Percentiles rank a stretch among this genome's conserved stretches.
These are phyloP conservation scores for Globisporangium megalacanthum DNA, from an alignment of 352 stramenopile genomes.

Conservation along the genomic window DNA sequence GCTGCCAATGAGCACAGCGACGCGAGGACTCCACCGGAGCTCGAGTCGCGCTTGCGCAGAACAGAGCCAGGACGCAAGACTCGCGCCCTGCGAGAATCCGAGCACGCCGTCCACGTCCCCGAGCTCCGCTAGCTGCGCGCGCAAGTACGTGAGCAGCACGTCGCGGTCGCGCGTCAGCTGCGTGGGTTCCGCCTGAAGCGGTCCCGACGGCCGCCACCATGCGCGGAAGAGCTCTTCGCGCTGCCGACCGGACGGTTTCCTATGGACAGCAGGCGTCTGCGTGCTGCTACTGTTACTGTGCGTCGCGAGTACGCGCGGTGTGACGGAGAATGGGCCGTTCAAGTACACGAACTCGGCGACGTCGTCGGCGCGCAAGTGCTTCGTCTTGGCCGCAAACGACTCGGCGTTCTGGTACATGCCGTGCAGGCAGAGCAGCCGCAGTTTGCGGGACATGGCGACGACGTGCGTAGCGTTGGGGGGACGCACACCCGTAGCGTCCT, in stretches of 20 bases:
- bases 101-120: slow-evolving; percentile 70
- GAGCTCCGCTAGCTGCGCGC: slow-evolving; percentile 43
- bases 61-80: slow-evolving; percentile 76
- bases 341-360: slow-evolving; percentile 66
- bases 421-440: slow-evolving; percentile 77
- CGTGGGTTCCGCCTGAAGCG: slow-evolving; percentile 32
- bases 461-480: too few relatives aligned
- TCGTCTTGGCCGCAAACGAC: slow-evolving; percentile 65
- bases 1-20: slow-evolving; percentile 71
- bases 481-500: too few relatives aligned
- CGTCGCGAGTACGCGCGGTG: slow-evolving; percentile 60
- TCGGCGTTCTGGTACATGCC: slow-evolving; percentile 82
- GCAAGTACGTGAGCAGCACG: slow-evolving; percentile 53
- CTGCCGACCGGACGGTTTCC: slow-evolving; percentile 17
- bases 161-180: slow-evolving; percentile 49
- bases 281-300: slow-evolving; percentile 6
- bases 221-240: slow-evolving; percentile 58
- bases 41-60: slow-evolving; percentile 52
- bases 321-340: slow-evolving; percentile 65
- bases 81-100: slow-evolving; percentile 82
- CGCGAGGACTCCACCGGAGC: slow-evolving; percentile 60
- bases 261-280: background rate
- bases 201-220: slow-evolving; percentile 63
- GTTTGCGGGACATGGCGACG: slow-evolving; percentile 16
- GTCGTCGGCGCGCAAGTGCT: slow-evolving; percentile 34